Conservation (phyloP, 1,139 yeast genomes). For the Spencermartinsiella ligniputridi region DNA sequence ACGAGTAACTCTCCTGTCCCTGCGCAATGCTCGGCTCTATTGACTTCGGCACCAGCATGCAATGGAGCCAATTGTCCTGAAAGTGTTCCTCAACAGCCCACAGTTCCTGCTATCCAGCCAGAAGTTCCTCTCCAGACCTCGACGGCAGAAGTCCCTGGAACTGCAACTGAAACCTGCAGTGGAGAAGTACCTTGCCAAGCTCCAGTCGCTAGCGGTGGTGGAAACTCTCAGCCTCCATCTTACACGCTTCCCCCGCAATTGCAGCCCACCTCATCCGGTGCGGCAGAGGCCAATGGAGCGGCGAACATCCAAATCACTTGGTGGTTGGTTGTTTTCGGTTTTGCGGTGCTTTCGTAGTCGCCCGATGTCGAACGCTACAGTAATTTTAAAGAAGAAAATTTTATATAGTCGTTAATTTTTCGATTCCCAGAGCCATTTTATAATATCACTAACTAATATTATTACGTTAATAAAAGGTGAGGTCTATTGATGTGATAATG, state of each 20-base stretch:
- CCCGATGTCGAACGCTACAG: too few species aligned
- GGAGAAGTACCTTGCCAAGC: not conserved
- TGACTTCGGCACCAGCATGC: not conserved
- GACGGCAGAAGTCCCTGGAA: not conserved
- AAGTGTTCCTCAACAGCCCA: not conserved
- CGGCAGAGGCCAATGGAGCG: not conserved
- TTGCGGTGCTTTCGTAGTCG: too few species aligned
- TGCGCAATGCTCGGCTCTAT: not conserved
- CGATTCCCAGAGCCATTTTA: too few species aligned
- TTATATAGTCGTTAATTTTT: too few species aligned
- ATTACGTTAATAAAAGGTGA: too few species aligned
- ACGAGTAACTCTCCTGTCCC: not conserved
- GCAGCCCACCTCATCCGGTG: slow-evolving; percentile 1
- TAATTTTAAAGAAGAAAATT: too few species aligned
- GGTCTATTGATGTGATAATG: too few species aligned
- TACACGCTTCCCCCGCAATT: slow-evolving; percentile 1
- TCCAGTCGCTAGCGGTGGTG: not conserved
- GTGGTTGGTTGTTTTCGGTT: not conserved
- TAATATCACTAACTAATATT: too few species aligned
- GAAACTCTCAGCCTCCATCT: not conserved
- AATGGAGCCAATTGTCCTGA: not conserved
- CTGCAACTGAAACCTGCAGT: not conserved
- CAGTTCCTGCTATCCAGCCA: not conserved
- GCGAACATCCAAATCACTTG: not conserved
- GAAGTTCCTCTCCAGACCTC: too few species aligned